A percentile compares a stretch with the other conserved stretches of the same genome.
Conservation (phyloP, 257 asterid species). For the Rauvolfia tetraphylla region DNA sequence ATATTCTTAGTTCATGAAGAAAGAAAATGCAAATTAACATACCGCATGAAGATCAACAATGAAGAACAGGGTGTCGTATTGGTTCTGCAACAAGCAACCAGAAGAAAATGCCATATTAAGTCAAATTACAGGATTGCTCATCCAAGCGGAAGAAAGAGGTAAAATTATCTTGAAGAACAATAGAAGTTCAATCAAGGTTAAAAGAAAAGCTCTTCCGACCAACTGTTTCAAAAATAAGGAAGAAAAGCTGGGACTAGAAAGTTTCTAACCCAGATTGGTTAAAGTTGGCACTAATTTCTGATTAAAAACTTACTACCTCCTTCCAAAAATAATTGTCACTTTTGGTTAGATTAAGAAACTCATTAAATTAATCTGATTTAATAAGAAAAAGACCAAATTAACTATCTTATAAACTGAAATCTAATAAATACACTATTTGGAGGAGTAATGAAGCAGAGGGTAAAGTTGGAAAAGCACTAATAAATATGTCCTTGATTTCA, state of each 20-base stretch:
- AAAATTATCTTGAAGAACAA: background rate
- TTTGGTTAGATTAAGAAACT: no score
- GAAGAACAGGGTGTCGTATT: conserved; percentile 81
- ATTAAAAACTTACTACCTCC: background rate
- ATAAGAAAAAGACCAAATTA: no score
- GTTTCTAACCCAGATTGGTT: background rate
- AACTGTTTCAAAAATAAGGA: background rate
- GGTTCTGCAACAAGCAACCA: conserved; percentile 60
- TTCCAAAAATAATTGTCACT: no score
- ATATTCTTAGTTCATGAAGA: background rate
- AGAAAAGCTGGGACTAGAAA: background rate
- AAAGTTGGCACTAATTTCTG: background rate
- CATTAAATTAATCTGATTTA: no score
- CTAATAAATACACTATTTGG: no score
- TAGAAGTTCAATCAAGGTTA: background rate
- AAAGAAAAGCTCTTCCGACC: background rate
- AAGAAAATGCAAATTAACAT: conserved; percentile 23
- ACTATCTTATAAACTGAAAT: no score
- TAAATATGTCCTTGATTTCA: no score
- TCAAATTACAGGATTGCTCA: conserved; percentile 9
- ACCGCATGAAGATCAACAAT: conserved; percentile 99
- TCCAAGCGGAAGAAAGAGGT: conserved; percentile 14
- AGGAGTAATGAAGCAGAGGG: no score
- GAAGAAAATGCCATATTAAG: conserved; percentile 9
- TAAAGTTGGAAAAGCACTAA: no score